A percentile compares a stretch with the other conserved stretches of the same genome.
phyloP scores from a whole-genome alignment of 116 monocot species.

The Phalaenopsis hybrid region DNA sequence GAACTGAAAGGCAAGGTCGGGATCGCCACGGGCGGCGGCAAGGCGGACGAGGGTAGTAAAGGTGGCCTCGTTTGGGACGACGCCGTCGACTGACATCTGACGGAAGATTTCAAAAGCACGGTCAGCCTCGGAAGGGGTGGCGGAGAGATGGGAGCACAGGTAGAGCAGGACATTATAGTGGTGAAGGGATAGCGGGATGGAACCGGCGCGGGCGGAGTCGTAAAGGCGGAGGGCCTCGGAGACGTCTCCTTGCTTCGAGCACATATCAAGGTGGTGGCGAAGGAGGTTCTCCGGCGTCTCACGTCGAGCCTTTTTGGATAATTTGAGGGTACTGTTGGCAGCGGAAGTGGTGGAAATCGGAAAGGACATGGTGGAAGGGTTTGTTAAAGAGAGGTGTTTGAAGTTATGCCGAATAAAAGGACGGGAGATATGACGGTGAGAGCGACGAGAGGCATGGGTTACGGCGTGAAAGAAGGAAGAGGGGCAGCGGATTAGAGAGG shows the following conservation, averaged over 20 bases:
- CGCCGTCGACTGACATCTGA: constrained; percentile 36
- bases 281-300: constrained; percentile 55
- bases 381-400: constrained; percentile 31
- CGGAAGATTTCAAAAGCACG: constrained; percentile 67
- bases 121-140: constrained; percentile 6
- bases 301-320: constrained; percentile 27
- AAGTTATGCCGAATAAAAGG: constrained; percentile 13
- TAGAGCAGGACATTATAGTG: constrained; percentile 46
- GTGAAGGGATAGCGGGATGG: constrained; percentile 35
- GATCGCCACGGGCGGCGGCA: constrained; percentile 52
- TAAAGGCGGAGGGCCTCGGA: constrained; percentile 75
- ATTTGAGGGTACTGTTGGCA: background rate
- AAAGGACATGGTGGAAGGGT: constrained; percentile 6
- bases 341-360: background rate
- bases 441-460: background rate
- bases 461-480: background rate
- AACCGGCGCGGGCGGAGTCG: constrained; percentile 41
- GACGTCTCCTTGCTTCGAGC: constrained; percentile 64
- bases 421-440: background rate
- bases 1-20: constrained; percentile 59
- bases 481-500: constrained; percentile 18
- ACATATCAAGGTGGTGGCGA: constrained; percentile 54
- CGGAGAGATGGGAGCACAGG: constrained; percentile 43
- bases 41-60: constrained; percentile 72
- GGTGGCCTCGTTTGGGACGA: constrained; percentile 78